Evolutionary conservation across 1,284 basidiomycete species (phyloP), one percentile per base, ranked within the genome.

Genomic region (Volvariella surrecta): DNA sequence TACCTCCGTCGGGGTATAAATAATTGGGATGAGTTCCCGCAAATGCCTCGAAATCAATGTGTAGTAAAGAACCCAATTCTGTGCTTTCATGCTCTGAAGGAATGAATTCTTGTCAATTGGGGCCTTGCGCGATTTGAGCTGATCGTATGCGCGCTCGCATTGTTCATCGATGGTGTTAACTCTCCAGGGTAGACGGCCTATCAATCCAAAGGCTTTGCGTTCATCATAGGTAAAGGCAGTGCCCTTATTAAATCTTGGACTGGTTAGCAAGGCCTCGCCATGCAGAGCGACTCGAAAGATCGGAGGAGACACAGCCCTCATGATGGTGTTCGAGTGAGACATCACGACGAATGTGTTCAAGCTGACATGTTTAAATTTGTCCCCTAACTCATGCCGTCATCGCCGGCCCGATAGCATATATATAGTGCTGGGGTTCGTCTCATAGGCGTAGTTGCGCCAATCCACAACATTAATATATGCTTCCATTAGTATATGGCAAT

Each of bases 141-240:
- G 88, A 30, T 73, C 72, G 54, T 81, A 86, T 0, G 86, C 87
- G 37, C 86, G 67, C 35, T 68, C 59, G 55, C 79, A 79, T 58
- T 91, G 88, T 50, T 87, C 77, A 45, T 90, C 82, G 28, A 91
- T 70, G 15, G 74, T 74, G 58, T 89, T 85, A 37, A 89, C 72
- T 45, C 77, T 73, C 51, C 74, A 78, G 1, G 89, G 90, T 2
- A 94, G 66, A 31, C 87, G 77, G 2, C 86, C 88, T n/a, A 73
- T 74, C 2, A 93, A 68, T 3, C 83, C 82, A 47, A 91, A 83
- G 1, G 66, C 68, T 46, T 76, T 71, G 41, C 89, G 73, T 59
- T 90, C 87, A 17, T 70, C 57, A 7, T 61, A 45, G 0, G 78
- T 76, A 59, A 91, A 92, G 11, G 76, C 88, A 2, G 79, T 85